A percentile compares a stretch with the other conserved stretches of the same genome.
These are phyloP conservation scores for Albophoma yamanashiensis DNA, from an alignment of 2,329 filamentous ascomycete genomes.

Conservation along the genomic window DNA sequence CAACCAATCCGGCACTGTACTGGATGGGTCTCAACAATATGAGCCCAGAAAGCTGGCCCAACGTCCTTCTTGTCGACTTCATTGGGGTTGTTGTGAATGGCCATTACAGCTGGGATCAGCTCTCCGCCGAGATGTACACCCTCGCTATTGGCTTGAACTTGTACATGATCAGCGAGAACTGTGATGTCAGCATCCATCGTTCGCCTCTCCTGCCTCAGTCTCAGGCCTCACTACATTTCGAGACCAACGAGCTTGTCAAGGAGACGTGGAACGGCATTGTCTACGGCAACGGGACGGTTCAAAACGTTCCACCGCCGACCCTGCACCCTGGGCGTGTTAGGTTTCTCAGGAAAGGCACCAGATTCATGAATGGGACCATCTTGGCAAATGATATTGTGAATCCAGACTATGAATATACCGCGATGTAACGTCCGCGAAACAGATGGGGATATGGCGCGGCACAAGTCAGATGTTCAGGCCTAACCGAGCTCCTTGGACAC, in stretches of 20 bases:
- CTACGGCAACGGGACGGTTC: slow-evolving; percentile 18
- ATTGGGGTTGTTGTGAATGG: slow-evolving; percentile 17
- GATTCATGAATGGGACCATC: background rate
- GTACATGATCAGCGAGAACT: slow-evolving; percentile 23
- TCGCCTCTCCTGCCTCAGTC: slow-evolving; percentile 11
- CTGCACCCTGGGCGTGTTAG: background rate
- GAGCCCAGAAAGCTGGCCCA: slow-evolving; percentile 16
- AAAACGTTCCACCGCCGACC: slow-evolving; percentile 8
- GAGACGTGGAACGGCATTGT: slow-evolving; percentile 17
- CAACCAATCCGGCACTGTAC: slow-evolving; percentile 23
- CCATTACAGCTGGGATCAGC: slow-evolving; percentile 13
- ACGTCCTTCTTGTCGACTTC: slow-evolving; percentile 20
- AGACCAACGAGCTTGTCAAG: background rate
- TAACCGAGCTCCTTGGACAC: background rate
- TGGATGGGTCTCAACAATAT: slow-evolving; percentile 18
- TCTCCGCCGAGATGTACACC: slow-evolving; percentile 20
- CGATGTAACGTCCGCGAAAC: background rate
- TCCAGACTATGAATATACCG: background rate
- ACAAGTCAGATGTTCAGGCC: background rate
- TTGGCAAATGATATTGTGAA: background rate
- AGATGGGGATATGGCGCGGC: background rate
- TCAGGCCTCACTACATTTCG: background rate
- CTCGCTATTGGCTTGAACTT: slow-evolving; percentile 16
- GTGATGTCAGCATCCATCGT: slow-evolving; percentile 9
- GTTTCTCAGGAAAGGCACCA: background rate